Base-by-base conservation (phyloP, 768 basidiomycete species). In the Rhodocollybia butyracea region DNA sequence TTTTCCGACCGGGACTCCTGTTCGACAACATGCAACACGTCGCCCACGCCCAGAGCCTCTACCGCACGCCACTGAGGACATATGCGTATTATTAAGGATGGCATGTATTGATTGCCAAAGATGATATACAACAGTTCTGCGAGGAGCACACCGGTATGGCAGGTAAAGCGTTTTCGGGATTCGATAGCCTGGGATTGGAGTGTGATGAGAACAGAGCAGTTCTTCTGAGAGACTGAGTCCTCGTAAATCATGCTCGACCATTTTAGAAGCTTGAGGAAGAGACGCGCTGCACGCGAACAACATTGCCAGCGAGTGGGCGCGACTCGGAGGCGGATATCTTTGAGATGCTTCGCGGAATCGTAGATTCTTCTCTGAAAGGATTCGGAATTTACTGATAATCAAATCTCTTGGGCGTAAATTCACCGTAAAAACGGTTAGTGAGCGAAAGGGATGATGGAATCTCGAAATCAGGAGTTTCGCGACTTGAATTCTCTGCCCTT, bases 291-390 rank as follows among this genome's bases (percentile, higher is more conserved):
- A 38, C 90, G 86, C 26, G 75, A 75, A 62, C 92, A 92, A 19
- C 89, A 89, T 67, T 91, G 89, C 85, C 86, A 88, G 39, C 78
- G 78, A 8, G 80, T 69, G 1, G 88, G 88, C 2, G 83, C 81
- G n/a, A n/a, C n/a, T n/a, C n/a, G n/a, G 4, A 87, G 72, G 55
- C 85, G 78, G 47, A 94, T 89, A 15, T 83, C 84, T 40, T 68
- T 70, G 72, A 3, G 94, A 73, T 0, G 89, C 89, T 17, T 85
- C 82, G 59, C 85, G 88, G 36, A 69, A 61, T 40, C 77, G 76
- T 7, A 76, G 81, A 3, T 90, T 76, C 59, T 79, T 85, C 63
- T 87, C 82, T 61, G 85, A 78, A 4, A 83, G 79, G 0, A 85
- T 85, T 45, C 73, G 69, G 13, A 68, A 66, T 13, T 72, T 71